Conservation (phyloP, 1,284 basidiomycete species). For the Cutaneotrichosporon sp. region DNA sequence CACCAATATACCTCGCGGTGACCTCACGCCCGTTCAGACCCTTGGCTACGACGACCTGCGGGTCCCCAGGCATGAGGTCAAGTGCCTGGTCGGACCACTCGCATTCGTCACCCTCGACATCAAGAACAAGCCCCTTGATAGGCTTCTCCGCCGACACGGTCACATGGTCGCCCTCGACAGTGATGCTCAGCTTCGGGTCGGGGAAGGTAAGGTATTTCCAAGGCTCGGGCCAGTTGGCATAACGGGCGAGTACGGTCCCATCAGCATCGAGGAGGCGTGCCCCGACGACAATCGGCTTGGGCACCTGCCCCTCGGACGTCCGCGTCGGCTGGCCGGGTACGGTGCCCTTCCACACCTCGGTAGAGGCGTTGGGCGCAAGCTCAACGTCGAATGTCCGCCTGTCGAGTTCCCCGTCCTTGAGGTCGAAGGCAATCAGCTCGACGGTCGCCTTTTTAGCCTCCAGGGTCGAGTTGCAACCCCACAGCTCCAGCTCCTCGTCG, state of each 20-base stretch:
- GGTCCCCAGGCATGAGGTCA: conserved; percentile 77
- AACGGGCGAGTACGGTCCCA: conserved; percentile 61
- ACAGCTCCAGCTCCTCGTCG: conserved; percentile 59
- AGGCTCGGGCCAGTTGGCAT: conserved; percentile 71
- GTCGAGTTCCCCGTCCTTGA: conserved; percentile 50
- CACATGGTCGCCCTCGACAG: conserved; percentile 59
- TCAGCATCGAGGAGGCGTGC: conserved; percentile 57
- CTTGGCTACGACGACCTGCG: conserved; percentile 58
- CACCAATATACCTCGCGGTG: conserved; percentile 51
- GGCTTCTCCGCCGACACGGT: conserved; percentile 61
- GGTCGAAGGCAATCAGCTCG: conserved; percentile 65
- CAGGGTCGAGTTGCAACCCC: conserved; percentile 75
- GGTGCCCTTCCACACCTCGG: conserved; percentile 66
- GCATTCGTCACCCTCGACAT: conserved; percentile 58
- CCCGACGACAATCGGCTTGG: conserved; percentile 66
- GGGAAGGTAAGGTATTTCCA: conserved; percentile 86
- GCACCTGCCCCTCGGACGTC: conserved; percentile 61
- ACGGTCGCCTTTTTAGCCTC: conserved; percentile 57
- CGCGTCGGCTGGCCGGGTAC: conserved; percentile 64
- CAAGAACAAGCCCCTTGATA: conserved; percentile 77
- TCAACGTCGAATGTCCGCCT: conserved; percentile 54
- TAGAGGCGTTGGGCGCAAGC: conserved; percentile 69
- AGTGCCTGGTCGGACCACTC: conserved; percentile 81
- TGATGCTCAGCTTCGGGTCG: conserved; percentile 56
- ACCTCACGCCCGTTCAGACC: conserved; percentile 65